Percentiles rank a stretch among this genome's conserved stretches.
Conservation (phyloP, 129 eudicot species). For the Pittosporum tobira region DNA sequence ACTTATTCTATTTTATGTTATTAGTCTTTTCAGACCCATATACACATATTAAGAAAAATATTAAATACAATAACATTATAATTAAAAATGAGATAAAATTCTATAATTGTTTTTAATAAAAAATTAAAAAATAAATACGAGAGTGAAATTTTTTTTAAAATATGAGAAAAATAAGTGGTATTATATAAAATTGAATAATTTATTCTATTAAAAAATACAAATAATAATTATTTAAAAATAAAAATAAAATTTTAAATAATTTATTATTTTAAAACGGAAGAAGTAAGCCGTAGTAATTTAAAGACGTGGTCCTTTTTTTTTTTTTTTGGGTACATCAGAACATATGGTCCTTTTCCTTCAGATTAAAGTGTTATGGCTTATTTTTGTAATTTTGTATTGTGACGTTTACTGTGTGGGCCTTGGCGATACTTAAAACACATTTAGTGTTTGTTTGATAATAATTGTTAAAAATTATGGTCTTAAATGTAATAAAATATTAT, state of each 20-base stretch:
- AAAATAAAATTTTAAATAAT: background rate
- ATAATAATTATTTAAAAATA: background rate
- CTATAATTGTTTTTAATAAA: too few relatives aligned
- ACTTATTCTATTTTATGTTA: too few relatives aligned
- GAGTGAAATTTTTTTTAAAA: too few relatives aligned
- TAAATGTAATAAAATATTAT: too few relatives aligned
- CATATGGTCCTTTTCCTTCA: constrained; percentile 29
- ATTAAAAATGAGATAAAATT: too few relatives aligned
- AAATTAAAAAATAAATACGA: too few relatives aligned
- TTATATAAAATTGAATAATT: background rate
- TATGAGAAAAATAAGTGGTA: background rate
- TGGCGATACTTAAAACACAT: background rate
- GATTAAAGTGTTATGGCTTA: constrained; percentile 29
- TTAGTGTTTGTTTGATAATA: too few relatives aligned
- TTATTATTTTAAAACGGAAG: background rate
- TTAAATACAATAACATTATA: too few relatives aligned
- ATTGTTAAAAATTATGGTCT: too few relatives aligned
- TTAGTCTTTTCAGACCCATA: too few relatives aligned
- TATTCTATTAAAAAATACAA: background rate
- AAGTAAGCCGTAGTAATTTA: too few relatives aligned
- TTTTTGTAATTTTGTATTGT: constrained; percentile 33
- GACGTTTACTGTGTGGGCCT: constrained; percentile 21
- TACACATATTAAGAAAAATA: too few relatives aligned
- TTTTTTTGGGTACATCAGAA: constrained; percentile 15
- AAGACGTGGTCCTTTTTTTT: constrained; percentile 1